phyloP scores from a whole-genome alignment of 2,329 filamentous ascomycete genomes.

The Calonectria crousiana region DNA sequence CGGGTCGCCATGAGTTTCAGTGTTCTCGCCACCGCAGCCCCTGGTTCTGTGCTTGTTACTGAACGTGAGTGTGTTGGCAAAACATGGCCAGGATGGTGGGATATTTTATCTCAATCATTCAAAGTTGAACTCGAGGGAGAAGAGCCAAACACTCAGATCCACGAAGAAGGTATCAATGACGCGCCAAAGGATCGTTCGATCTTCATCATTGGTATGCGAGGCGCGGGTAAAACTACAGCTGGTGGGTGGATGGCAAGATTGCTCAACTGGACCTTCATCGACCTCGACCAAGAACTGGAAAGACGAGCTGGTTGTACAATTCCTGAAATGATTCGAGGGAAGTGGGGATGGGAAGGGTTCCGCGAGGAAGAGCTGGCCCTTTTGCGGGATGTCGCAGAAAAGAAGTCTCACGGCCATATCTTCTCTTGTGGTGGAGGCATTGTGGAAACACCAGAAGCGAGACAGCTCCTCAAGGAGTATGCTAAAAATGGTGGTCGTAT shows the following conservation, averaged over 20 bases:
- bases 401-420: constrained; percentile 80
- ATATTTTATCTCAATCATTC: constrained; percentile 84
- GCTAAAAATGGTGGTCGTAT: constrained; percentile 84
- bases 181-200: constrained; percentile 71
- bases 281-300: constrained; percentile 91
- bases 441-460: constrained; percentile 86
- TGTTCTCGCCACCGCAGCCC: constrained; percentile 81
- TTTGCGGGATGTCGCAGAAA: constrained; percentile 78
- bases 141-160: constrained; percentile 59
- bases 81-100: constrained; percentile 99
- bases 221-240: constrained; percentile 95
- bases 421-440: constrained; percentile 96
- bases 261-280: constrained; percentile 82
- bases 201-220: constrained; percentile 97
- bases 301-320: constrained; percentile 79
- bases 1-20: constrained; percentile 99
- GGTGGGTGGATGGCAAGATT: constrained; percentile 86
- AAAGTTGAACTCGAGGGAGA: constrained; percentile 81
- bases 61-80: constrained; percentile 96
- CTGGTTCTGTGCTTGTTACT: constrained; percentile 79
- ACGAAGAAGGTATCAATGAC: constrained; percentile 27
- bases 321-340: constrained; percentile 82
- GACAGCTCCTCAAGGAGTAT: constrained; percentile 80
- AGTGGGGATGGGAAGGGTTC: constrained; percentile 89
- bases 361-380: constrained; percentile 82